These are phyloP conservation scores for Tolypocladium endophyticum DNA, from an alignment of 2,329 filamentous ascomycete genomes.

Conservation along the genomic window DNA sequence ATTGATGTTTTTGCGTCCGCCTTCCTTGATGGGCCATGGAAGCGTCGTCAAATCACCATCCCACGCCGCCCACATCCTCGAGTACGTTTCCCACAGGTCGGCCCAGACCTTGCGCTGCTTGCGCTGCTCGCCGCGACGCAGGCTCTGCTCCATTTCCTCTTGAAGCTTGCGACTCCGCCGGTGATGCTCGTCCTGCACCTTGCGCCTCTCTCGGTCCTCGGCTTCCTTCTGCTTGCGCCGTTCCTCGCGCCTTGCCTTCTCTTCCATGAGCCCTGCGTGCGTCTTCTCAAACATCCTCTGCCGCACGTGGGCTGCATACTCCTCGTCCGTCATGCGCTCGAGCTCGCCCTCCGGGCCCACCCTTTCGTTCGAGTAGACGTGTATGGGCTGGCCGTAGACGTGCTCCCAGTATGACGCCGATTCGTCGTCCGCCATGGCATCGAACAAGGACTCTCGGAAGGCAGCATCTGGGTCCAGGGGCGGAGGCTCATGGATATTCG, in stretches of 20 bases:
- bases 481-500: conserved; percentile 34
- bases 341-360: conserved; percentile 43
- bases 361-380: conserved; percentile 54
- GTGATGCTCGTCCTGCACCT: conserved; percentile 3
- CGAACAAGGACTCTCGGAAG: conserved; percentile 90
- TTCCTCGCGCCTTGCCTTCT: conserved; percentile 52
- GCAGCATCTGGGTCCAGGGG: conserved; percentile 59
- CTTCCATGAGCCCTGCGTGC: conserved; percentile 71
- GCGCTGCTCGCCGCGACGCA: conserved; percentile 57
- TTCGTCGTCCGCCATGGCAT: conserved; percentile 94
- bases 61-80: conserved; percentile 49
- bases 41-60: conserved; percentile 30
- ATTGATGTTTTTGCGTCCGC: conserved; percentile 41
- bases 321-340: conserved; percentile 83
- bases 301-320: conserved; percentile 80
- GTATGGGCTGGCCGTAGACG: conserved; percentile 93
- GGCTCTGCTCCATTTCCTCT: conserved; percentile 56
- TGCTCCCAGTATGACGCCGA: conserved; percentile 90
- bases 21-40: conserved; percentile 65
- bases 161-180: conserved; percentile 36
- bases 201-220: conserved; percentile 36
- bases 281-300: conserved; percentile 93
- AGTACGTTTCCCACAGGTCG: conserved; percentile 56
- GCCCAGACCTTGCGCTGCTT: conserved; percentile 42
- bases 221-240: conserved; percentile 39